These are phyloP conservation scores for Sporodiniella umbellata DNA, from an alignment of 371 early-diverging fungal species.

Conservation along the genomic window DNA sequence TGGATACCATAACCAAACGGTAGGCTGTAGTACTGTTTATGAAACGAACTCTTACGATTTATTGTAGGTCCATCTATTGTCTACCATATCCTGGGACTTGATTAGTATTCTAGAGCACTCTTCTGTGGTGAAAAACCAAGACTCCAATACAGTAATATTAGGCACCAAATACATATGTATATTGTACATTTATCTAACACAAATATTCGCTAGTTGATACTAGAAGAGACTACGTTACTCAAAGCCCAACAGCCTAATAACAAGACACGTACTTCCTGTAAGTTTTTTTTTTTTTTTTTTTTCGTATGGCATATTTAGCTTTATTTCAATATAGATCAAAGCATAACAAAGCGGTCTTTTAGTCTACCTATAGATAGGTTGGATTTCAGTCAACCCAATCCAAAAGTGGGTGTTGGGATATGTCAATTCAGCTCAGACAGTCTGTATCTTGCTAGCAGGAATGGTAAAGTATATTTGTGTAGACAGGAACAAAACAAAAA, in stretches of 20 bases:
- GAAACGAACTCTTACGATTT: conserved; percentile 10
- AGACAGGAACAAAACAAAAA: conserved; percentile 18
- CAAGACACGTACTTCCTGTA: neutral
- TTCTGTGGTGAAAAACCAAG: neutral
- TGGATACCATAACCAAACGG: conserved; percentile 75
- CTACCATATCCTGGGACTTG: conserved; percentile 25
- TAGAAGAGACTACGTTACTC: neutral
- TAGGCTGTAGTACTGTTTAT: conserved; percentile 14
- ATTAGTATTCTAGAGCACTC: conserved; percentile 24
- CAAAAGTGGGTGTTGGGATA: conserved; percentile 55
- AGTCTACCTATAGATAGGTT: conserved; percentile 40
- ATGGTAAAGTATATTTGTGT: conserved; percentile 49
- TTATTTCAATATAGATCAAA: neutral
- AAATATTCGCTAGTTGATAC: neutral
- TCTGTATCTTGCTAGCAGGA: conserved; percentile 38
- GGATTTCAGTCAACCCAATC: conserved; percentile 60
- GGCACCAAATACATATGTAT: too few species aligned
- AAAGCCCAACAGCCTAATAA: neutral
- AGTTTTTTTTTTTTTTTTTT: neutral
- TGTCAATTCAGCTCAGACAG: conserved; percentile 63
- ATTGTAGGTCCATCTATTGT: conserved; percentile 23
- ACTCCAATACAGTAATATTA: neutral
- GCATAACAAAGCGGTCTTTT: conserved; percentile 24
- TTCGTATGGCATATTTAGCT: neutral
- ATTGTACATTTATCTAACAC: too few species aligned